Conservation (phyloP, 495 filamentous ascomycete genomes). For the Penicillium longicatenatum region DNA sequence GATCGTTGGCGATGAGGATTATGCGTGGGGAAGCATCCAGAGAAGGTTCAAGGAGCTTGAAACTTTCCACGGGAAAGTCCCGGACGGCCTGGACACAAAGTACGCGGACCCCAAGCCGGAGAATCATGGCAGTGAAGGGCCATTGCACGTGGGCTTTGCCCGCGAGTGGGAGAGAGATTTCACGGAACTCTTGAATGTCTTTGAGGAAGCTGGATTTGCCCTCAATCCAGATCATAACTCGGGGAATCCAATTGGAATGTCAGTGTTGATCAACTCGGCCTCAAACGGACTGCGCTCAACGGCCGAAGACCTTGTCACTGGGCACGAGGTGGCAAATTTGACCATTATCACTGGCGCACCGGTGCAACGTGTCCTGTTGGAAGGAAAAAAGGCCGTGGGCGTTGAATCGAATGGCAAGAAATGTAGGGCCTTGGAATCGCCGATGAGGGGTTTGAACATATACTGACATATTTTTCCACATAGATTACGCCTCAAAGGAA, state of each 20-base stretch:
- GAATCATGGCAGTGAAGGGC: conserved; percentile 51
- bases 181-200: conserved; percentile 37
- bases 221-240: conserved; percentile 55
- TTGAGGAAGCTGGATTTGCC: conserved; percentile 44
- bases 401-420: conserved; percentile 40
- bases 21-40: conserved; percentile 45
- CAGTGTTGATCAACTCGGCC: conserved; percentile 45
- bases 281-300: conserved; percentile 51
- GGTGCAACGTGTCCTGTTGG: conserved; percentile 51
- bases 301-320: conserved; percentile 44
- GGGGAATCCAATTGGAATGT: conserved; percentile 58
- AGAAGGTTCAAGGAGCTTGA: conserved; percentile 50
- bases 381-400: conserved; percentile 50
- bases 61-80: conserved; percentile 48
- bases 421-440: conserved; percentile 13
- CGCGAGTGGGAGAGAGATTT: conserved; percentile 49
- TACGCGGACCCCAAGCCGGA: conserved; percentile 24
- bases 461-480: not conserved
- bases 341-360: conserved; percentile 46
- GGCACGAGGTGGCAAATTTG: conserved; percentile 43
- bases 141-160: conserved; percentile 47
- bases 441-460: not conserved
- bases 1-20: conserved; percentile 38
- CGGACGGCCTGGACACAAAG: conserved; percentile 35
- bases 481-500: conserved; percentile 36